Conservation (phyloP, 75 land plant genomes). For the Pinus albicaulis region DNA sequence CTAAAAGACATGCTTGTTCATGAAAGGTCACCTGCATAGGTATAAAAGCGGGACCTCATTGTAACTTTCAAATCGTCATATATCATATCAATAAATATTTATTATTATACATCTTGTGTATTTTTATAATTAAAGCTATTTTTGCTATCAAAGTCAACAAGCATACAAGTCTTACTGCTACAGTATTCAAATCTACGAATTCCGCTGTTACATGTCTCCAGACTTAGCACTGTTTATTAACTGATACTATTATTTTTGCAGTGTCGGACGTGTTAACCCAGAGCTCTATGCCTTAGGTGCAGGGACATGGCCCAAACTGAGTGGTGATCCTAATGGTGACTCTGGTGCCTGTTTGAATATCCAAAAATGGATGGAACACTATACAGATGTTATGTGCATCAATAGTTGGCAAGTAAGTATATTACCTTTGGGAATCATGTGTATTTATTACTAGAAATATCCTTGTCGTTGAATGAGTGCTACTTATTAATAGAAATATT, state of each 20-base stretch:
- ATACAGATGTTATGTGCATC: conserved; percentile 71
- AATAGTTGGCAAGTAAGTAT: conserved; percentile 90
- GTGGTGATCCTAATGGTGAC: background rate
- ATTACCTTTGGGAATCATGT: background rate
- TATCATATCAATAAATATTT: too few relatives aligned
- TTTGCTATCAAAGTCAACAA: too few relatives aligned
- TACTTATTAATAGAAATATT: too few relatives aligned
- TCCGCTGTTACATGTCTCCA: too few relatives aligned
- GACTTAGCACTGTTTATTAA: background rate
- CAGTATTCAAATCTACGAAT: too few relatives aligned
- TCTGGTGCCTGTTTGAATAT: conserved; percentile 10
- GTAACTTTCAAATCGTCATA: too few relatives aligned
- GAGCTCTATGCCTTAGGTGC: conserved; percentile 72
- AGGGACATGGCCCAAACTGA: conserved; percentile 33
- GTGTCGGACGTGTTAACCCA: conserved; percentile 85
- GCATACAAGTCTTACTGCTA: too few relatives aligned
- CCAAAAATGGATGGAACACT: conserved; percentile 62
- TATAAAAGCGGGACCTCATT: too few relatives aligned
- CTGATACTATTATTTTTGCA: conserved; percentile 20
- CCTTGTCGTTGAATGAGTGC: background rate
- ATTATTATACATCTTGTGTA: too few relatives aligned
- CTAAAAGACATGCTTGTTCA: too few relatives aligned
- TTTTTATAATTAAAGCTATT: too few relatives aligned
- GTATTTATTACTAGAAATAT: background rate
- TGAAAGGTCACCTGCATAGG: too few relatives aligned